Base-by-base conservation (phyloP, 2,329 filamentous ascomycete genomes). In the Beauveria pseudobassiana region DNA sequence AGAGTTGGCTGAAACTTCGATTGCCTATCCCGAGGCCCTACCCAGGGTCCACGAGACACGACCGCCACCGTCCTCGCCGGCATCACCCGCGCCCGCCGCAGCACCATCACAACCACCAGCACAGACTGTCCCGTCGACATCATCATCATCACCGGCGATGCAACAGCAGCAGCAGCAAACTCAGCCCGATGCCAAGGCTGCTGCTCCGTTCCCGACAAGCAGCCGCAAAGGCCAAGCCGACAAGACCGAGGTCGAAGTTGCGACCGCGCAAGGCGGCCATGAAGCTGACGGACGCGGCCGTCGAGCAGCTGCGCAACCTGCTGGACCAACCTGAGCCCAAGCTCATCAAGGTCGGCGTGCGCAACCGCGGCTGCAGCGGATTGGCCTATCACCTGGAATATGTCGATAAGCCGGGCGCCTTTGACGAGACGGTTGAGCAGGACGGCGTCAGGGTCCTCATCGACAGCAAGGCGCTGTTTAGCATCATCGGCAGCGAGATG, bases 401-500 rank as follows among this genome's bases (percentile, higher is more conserved):
- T 69, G 93, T 98, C 55, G 93, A 98, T 69, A 93, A 93, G 80
- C 84, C 93, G 0, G 91, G 87, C 4, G 80, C 84, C 43, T 93
- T 98, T 69, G 95, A 99, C 69, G 95, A 99, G 75, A 82, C 87
- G 57, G 91, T 99, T 1, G 93, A 96, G 72, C 95, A 99, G 73
- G 95, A 98, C 70, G 95, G 93, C 0, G 93, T 99, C 62, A 93
- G 90, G 76, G 93, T 99, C 40, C 75, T 98, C 73, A 95, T 99
- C 62, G 95, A 99, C 75, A 96, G 91, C 81, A 98, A 97, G 79
- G 95, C 95, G 48, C 78, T 99, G 55, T 93, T 99, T 73, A 98
- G 93, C 75, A 98, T 99, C 59, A 97, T 99, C 69, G 95, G 95
- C 5, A 96, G 90, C 71, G 93, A 98, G 77, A 99, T 99, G 95